These are phyloP conservation scores for Gautieria morchelliformis DNA, from an alignment of 768 basidiomycete species.

Conservation along the genomic window DNA sequence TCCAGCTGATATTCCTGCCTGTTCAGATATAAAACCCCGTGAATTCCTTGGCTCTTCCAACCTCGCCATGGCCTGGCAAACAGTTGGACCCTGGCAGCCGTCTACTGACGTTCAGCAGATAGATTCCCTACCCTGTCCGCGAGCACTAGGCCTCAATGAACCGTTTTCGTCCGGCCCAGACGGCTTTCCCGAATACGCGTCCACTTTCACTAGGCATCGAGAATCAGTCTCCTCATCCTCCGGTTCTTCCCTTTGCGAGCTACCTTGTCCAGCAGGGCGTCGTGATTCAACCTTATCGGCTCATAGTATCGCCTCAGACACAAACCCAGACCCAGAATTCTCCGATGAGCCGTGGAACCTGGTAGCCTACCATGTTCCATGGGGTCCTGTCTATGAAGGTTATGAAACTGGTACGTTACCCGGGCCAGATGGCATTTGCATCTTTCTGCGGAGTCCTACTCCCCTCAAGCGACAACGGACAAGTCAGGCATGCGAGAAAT, in stretches of 20 bases:
- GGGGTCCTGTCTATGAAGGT: slow-evolving; percentile 26
- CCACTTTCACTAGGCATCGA: neutral
- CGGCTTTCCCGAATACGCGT: no score
- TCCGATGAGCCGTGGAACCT: slow-evolving; percentile 26
- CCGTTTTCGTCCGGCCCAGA: no score
- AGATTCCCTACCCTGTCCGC: no score
- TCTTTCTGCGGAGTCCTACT: slow-evolving; percentile 31
- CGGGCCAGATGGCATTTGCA: slow-evolving; percentile 25
- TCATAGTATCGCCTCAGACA: slow-evolving; percentile 1
- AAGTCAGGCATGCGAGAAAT: slow-evolving; percentile 68
- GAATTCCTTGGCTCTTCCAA: neutral
- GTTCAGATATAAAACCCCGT: neutral
- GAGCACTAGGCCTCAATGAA: no score
- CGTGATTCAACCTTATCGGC: neutral
- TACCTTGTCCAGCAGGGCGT: neutral
- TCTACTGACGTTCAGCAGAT: no score
- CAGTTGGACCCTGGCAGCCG: neutral
- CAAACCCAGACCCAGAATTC: slow-evolving; percentile 10
- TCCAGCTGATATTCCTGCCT: neutral
- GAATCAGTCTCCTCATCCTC: slow-evolving; percentile 5
- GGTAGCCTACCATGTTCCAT: slow-evolving; percentile 30
- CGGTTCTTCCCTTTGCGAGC: slow-evolving; percentile 2
- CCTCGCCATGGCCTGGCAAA: neutral
- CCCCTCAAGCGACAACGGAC: slow-evolving; percentile 40
- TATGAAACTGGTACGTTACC: slow-evolving; percentile 26